Evolutionary conservation across 2,329 filamentous ascomycete genomes (phyloP), one percentile per base, ranked within the genome.

Genomic region (Xylaria sp.): DNA sequence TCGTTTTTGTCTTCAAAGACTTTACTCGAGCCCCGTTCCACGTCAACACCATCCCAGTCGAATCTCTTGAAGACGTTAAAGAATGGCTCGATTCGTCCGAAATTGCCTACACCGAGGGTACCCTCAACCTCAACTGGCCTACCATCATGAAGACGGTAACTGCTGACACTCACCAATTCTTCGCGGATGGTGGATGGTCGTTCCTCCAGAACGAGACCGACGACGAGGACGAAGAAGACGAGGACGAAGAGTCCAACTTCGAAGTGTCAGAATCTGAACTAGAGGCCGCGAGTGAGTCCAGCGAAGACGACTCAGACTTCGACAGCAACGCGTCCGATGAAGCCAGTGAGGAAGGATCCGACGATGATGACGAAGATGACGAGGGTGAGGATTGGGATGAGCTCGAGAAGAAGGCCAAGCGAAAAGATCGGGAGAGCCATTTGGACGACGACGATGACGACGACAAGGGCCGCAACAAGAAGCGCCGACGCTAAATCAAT

Each of bases 141-240:
- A 96, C 92, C 13, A 99, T 99, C 72, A 99, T 99, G 92, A 99
- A 99, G 82, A 99, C 94, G 0, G 92, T 99, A 30, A 93, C 90
- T 18, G 87, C 89, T 42, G 92, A 99, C 72, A 91, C 94, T 1
- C 93, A 99, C 72, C 85, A 89, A 68, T 99, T 99, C 84, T 99
- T 97, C 75, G 85, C 83, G 3, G 93, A 97, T 65, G 94, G 95
- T 37, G 94, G 94, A 51, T 99, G 94, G 94, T 89, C 86, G 1
- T 97, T 99, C 83, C 75, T 99, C 60, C 87, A 88, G 57, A 88
- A 88, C 42, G 93, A 97, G 61, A 92, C 89, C 0, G 94, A 97
- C 70, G 90, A 89, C 11, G 92, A 96, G 65, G 90, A 83, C 49
- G 87, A 85, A 1, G 87, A 89, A 9, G 88, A 91, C 63, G 90